Percentiles rank a stretch among this genome's conserved stretches.
Conservation (phyloP, 257 asterid genomes). For the Voacanga thouarsii region DNA sequence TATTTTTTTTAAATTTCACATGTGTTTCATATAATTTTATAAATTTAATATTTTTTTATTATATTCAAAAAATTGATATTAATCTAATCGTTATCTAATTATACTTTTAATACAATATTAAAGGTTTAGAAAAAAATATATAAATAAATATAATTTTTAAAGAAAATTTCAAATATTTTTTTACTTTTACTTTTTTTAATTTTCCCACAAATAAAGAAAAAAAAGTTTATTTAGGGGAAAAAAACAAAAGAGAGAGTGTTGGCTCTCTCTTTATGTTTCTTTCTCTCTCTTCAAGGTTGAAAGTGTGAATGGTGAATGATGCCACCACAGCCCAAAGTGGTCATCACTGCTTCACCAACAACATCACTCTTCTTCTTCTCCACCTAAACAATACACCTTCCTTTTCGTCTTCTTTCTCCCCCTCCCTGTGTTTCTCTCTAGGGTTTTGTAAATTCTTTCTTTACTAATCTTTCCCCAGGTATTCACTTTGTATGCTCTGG, state of each 20-base stretch:
- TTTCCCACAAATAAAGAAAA: neutral
- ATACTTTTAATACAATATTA: too few relatives aligned
- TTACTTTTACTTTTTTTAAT: neutral
- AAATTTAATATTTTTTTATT: too few relatives aligned
- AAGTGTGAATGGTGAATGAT: constrained; percentile 33
- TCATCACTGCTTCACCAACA: constrained; percentile 28
- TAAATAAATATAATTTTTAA: too few relatives aligned
- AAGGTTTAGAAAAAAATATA: too few relatives aligned
- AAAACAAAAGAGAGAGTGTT: neutral
- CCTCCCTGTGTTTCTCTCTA: constrained; percentile 8
- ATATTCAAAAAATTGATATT: too few relatives aligned
- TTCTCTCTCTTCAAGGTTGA: constrained; percentile 21
- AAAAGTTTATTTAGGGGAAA: neutral
- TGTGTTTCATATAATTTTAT: too few relatives aligned
- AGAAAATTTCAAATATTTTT: neutral
- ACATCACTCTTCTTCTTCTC: constrained; percentile 32
- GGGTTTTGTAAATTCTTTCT: constrained; percentile 15
- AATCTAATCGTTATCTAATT: too few relatives aligned
- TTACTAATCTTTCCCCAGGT: constrained; percentile 6
- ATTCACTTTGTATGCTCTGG: constrained; percentile 13
- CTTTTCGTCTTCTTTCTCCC: constrained; percentile 3
- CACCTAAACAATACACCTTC: constrained; percentile 19
- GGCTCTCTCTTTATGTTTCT: neutral
- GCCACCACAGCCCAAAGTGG: constrained; percentile 37
- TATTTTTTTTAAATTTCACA: too few relatives aligned